A percentile compares a stretch with the other conserved stretches of the same genome.
Conservation (phyloP, 352 stramenopile genomes). For the Globisporangium spiculum region DNA sequence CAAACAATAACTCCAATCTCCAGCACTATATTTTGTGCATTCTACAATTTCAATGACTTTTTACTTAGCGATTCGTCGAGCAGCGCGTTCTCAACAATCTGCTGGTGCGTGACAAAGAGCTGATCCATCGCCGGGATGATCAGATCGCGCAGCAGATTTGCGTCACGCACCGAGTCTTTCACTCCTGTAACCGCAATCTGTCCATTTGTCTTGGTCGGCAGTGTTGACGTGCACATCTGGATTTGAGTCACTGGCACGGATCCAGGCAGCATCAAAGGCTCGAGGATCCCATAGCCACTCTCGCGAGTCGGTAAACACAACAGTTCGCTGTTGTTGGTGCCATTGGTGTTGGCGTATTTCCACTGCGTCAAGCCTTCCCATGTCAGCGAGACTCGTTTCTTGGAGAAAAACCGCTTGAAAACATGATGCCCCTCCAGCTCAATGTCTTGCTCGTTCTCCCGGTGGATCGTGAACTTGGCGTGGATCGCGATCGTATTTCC, state of each 20-base stretch:
- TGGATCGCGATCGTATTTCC: slow-evolving; percentile 12
- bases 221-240: slow-evolving; percentile 3
- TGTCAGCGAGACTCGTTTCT: slow-evolving; percentile 5
- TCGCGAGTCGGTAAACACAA: slow-evolving; percentile 12
- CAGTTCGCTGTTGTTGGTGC: neutral
- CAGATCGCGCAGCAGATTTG: slow-evolving; percentile 13
- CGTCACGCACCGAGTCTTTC: neutral
- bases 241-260: slow-evolving; percentile 1
- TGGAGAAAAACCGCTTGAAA: slow-evolving; percentile 7
- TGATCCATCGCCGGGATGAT: slow-evolving; percentile 14
- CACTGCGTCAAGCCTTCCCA: slow-evolving; percentile 18
- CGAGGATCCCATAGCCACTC: slow-evolving; percentile 11
- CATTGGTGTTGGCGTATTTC: neutral
- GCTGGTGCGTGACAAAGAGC: slow-evolving; percentile 6
- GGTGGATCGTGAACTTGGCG: slow-evolving; percentile 6
- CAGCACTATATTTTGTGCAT: neutral
- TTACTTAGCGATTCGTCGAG: slow-evolving; percentile 10
- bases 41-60: neutral
- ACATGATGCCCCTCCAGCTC: slow-evolving; percentile 11
- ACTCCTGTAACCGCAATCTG: neutral
- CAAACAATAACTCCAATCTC: no score
- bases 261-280: neutral
- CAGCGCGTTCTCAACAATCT: slow-evolving; percentile 16
- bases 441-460: slow-evolving; percentile 9
- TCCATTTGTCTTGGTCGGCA: neutral